Evolutionary conservation across 1,284 basidiomycete species (phyloP).

Genomic region (Tilletia walkeri): DNA sequence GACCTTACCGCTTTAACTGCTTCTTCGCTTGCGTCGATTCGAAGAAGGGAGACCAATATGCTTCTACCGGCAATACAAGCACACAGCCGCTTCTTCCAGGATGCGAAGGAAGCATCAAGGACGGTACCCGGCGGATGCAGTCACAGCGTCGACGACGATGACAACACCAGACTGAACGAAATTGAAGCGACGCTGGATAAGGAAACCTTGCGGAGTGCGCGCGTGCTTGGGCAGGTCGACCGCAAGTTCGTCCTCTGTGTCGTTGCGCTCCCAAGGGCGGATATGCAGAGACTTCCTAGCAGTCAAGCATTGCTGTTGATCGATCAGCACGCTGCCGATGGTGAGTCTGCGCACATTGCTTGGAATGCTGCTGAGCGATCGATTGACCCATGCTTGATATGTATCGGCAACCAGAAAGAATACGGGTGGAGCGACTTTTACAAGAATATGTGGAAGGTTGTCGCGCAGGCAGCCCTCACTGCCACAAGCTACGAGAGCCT

Average conservation of each 20-base stretch:
- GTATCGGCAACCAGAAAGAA: conserved; percentile 60
- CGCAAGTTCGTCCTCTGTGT: conserved; percentile 80
- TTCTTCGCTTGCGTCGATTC: neutral
- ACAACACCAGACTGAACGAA: neutral
- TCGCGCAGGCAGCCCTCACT: conserved; percentile 18
- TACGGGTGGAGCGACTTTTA: conserved; percentile 80
- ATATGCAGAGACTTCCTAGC: conserved; percentile 3
- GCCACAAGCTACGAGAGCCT: neutral
- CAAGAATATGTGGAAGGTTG: conserved; percentile 63
- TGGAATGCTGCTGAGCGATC: too few relatives aligned
- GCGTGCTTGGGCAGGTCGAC: conserved; percentile 74
- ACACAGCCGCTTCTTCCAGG: neutral
- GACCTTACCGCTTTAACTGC: too few relatives aligned
- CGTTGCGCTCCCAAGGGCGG: conserved; percentile 19
- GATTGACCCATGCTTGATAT: neutral
- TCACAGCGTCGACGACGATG: neutral
- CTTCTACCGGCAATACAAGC: neutral
- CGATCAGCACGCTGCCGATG: conserved; percentile 94
- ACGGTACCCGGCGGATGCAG: neutral
- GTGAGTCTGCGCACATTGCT: neutral
- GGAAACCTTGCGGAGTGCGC: neutral
- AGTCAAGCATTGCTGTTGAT: conserved; percentile 67
- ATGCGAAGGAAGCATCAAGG: neutral
- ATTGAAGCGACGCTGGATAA: neutral
- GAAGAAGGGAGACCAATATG: neutral